Base-by-base conservation (phyloP, 495 filamentous ascomycete genomes). In the Penicillium subrubescens region DNA sequence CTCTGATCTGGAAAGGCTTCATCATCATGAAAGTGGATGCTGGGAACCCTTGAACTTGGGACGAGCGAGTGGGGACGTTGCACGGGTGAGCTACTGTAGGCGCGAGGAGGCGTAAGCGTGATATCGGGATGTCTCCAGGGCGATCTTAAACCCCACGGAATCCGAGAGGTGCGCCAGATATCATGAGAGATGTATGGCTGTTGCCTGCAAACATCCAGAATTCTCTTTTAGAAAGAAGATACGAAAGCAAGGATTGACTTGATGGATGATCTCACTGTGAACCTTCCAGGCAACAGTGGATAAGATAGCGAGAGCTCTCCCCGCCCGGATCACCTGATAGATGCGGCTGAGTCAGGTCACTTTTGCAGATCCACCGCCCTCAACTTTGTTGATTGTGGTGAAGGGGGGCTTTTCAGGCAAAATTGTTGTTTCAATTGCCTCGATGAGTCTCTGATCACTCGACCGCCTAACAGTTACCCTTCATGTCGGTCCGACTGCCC, bases 1-100 rank as follows among this genome's bases (percentile, higher is more conserved):
- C 71, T 60, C 68, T 77, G 63, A 82, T 78, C 59, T 77, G 76
- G 46, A 82, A 82, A 19, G 78, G 79, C 41, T 78, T 77, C 67
- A 81, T 72, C 79, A 80, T 79, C 23, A 57, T 69, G 59, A 27
- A 31, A 37, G 57, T 60, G 51, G 33, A 61, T 21, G 31, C 53
- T 52, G 35, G 29, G 25, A 57, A 27, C 39, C 46, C 52, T 35
- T 29, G 25, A 19, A 60, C 14, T 39, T 21, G 54, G 58, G 57
- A 58, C 29, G 6, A 61, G 53, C 33, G 34, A 23, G 65, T 63
- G 58, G 66, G 54, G 57, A 51, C 64, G 68, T 65, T 63, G 60
- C 51, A 61, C 58, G 43, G 39, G 25, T 52, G 33, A 51, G 23
- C 19, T 59, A 56, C 8, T 23, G 44, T 48, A 48, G 59, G 41